Evolutionary conservation across 2,329 filamentous ascomycete genomes (phyloP).

Genomic region (Didymella lethalis): DNA sequence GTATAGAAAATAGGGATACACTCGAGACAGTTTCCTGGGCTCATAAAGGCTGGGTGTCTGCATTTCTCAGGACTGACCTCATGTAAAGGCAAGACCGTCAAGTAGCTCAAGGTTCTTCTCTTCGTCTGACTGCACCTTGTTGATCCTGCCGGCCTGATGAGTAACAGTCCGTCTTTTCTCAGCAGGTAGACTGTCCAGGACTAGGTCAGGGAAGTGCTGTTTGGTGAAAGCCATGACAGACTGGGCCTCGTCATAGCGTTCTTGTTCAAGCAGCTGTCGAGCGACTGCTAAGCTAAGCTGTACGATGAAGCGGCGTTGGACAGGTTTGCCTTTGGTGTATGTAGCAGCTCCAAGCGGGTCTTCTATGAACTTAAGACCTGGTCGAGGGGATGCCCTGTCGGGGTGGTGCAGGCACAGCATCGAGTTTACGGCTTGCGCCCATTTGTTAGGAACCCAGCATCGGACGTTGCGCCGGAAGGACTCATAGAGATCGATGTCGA

Average conservation of each 20-base stretch:
- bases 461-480: constrained; percentile 33
- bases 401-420: constrained; percentile 46
- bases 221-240: constrained; percentile 41
- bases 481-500: constrained; percentile 34
- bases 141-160: neutral
- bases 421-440: constrained; percentile 33
- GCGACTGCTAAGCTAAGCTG: constrained; percentile 44
- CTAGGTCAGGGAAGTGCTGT: constrained; percentile 44
- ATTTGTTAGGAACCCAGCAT: constrained; percentile 33
- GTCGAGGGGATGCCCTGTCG: constrained; percentile 24
- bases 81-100: constrained; percentile 35
- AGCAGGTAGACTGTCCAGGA: constrained; percentile 26
- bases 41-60: neutral
- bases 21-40: neutral
- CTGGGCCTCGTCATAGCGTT: constrained; percentile 41
- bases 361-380: constrained; percentile 38
- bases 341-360: constrained; percentile 30
- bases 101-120: constrained; percentile 38
- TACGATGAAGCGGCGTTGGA: constrained; percentile 35
- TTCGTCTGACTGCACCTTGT: constrained; percentile 23
- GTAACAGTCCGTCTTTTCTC: constrained; percentile 4
- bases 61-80: constrained; percentile 2
- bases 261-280: constrained; percentile 39
- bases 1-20: neutral
- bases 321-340: constrained; percentile 18